A percentile compares a stretch with the other conserved stretches of the same genome.
Evolutionary conservation across 1,139 yeast genomes (phyloP).

Genomic region (Starmera stellimalicola): DNA sequence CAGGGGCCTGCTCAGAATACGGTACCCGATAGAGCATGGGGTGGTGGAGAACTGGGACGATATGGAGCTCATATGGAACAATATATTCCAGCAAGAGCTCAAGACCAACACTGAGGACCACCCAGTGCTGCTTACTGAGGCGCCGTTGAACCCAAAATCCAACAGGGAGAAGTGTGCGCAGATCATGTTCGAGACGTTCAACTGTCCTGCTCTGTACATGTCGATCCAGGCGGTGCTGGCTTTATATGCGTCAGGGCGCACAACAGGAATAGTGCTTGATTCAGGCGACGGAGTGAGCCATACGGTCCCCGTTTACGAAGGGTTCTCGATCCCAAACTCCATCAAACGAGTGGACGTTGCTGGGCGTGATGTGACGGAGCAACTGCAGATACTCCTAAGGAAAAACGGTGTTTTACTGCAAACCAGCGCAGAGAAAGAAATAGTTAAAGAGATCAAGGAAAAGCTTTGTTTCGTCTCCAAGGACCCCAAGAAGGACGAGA

Average conservation of each 20-base stretch:
- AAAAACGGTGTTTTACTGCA: conserved; percentile 52
- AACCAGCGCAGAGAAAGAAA: conserved; percentile 74
- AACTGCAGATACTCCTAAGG: conserved; percentile 58
- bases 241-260: conserved; percentile 79
- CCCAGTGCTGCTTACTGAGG: conserved; percentile 82
- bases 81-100: conserved; percentile 50
- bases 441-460: conserved; percentile 73
- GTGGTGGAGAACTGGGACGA: conserved; percentile 79
- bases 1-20: conserved; percentile 62
- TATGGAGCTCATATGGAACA: conserved; percentile 70
- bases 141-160: conserved; percentile 68
- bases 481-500: conserved; percentile 64
- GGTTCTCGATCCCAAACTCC: conserved; percentile 69
- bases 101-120: conserved; percentile 72
- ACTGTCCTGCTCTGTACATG: conserved; percentile 79
- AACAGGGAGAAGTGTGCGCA: conserved; percentile 73
- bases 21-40: conserved; percentile 77
- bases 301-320: conserved; percentile 84
- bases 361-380: conserved; percentile 79
- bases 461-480: conserved; percentile 59
- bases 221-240: conserved; percentile 80
- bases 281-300: conserved; percentile 90
- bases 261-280: conserved; percentile 85
- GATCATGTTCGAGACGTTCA: conserved; percentile 72
- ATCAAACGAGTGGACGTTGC: conserved; percentile 74